Conservation (phyloP, 2,329 filamentous ascomycete genomes). For the Phialophora verrucosa region DNA sequence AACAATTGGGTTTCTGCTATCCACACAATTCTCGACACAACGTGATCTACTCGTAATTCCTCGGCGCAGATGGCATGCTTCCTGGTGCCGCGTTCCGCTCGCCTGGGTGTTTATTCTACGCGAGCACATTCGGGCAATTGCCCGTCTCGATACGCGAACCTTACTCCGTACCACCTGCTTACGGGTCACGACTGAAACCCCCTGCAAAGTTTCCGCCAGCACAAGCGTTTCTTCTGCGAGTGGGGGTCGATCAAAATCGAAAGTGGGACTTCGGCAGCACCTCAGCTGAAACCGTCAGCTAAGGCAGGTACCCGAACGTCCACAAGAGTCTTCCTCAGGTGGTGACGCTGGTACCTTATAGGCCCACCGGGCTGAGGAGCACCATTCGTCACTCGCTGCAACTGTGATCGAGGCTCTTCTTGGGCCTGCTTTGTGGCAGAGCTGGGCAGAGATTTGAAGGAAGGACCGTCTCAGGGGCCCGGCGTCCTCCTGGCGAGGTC, state of each 20-base stretch:
- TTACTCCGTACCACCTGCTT: neutral
- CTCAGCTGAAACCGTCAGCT: slow-evolving; percentile 1
- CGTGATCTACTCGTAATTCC: neutral
- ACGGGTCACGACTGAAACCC: neutral
- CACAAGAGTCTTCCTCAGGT: neutral
- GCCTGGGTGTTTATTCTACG: neutral
- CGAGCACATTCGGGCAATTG: neutral
- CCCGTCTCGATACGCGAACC: neutral
- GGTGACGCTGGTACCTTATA: neutral
- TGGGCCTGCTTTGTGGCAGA: neutral
- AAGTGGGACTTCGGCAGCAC: slow-evolving; percentile 1
- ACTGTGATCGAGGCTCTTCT: neutral
- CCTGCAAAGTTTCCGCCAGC: neutral
- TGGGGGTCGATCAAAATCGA: neutral
- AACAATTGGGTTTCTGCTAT: neutral
- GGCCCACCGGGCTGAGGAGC: neutral
- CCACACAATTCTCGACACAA: neutral
- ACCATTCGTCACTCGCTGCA: neutral
- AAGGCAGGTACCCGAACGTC: slow-evolving; percentile 18
- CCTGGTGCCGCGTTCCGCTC: neutral
- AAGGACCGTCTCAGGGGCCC: neutral
- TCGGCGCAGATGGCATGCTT: neutral
- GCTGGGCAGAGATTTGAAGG: neutral
- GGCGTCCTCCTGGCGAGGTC: neutral
- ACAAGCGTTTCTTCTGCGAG: neutral